Evolutionary conservation across 2,329 filamentous ascomycete species (phyloP), one percentile per base, ranked within the genome.

Genomic region (Zymoseptoria pseudotritici): DNA sequence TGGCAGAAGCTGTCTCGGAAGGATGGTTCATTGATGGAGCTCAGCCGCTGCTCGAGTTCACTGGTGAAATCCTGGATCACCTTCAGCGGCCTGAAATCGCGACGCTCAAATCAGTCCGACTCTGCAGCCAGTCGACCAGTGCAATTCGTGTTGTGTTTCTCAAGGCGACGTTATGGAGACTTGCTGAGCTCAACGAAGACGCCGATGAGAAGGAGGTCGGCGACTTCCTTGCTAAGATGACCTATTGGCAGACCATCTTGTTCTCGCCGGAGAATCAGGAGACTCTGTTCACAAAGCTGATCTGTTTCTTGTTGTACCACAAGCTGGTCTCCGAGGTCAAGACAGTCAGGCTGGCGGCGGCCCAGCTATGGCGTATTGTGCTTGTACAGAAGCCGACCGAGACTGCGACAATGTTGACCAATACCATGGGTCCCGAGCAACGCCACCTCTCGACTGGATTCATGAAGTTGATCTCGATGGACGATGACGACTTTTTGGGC

Each of bases 161-260:
- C 21, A 86, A 88, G 62, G 83, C 95, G 4, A 85, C 91, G 4
- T 79, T 97, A 19, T 81, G 97, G 31, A 84, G 87, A 61, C 80
- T 99, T 4, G 96, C 92, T 0, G 91, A 96, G 67, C 82, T 92
- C 56, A 89, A 96, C 55, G 86, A 88, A 36, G 75, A 81, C 0
- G 79, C 85, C 57, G 80, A 82, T 2, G 83, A 88, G 59, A 72
- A 76, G 6, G 86, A 90, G 54, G 85, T 86, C 0, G 81, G 88
- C 24, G 78, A 82, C 0, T 91, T 95, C 60, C 83, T 99, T 74
- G 83, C 90, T 61, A 93, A 91, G 71, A 84, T 99, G 68, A 85
- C 90, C 0, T 97, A 97, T 73, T 99, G 94, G 94, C 94, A 97
- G 72, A 91, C 90, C 20, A 89, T 96, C 19, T 85, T 99, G 17